Evolutionary conservation across 345 rosid species (phyloP), one percentile per base, ranked within the genome.

Genomic region (Arabidopsis arenosa): DNA sequence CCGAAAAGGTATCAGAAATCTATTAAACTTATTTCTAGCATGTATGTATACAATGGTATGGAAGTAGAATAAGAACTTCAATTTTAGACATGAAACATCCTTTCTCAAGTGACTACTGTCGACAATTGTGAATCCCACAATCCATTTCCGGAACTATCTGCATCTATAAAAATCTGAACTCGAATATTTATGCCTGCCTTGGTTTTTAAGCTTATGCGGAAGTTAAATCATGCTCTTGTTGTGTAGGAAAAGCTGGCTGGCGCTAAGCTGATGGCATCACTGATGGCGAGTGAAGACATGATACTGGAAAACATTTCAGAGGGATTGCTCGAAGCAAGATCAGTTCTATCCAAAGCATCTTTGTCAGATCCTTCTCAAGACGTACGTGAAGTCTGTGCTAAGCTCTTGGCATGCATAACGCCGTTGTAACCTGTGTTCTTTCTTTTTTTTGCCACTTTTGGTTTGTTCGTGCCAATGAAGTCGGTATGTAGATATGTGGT

Each of bases 191-290:
- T 59, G 47, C 15, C 47, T 21, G 58, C 57, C 58, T 45, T 35
- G 63, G 37, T 32, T 30, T 45, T 66, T 55, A 49, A 58, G 68
- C 67, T 69, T 53, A 40, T 53, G 43, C 6, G 5, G 13, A 49
- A 51, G 66, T 45, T 45, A 39, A 43, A 36, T 35, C 2, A 52
- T 36, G 0, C 70, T 68, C 49, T 21, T 53, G 36, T 39, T 66
- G 52, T 72, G 72, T 73, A 93, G 98, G 97, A 93, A 84, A 89
- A 82, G 80, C 77, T 93, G 80, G 93, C 86, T 14, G 86, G 90
- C 66, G 94, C 93, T 17, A 93, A 91, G 85, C 91, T 93, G 54
- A 80, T 88, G 85, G 85, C 93, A 57, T 85, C 93, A 51, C 92
- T 93, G 56, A 86, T 93, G 93, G 96, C 85, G 17, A 80, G 96